Conservation (phyloP, 371 early-diverging fungal genomes). For the Funneliformis caledonium region DNA sequence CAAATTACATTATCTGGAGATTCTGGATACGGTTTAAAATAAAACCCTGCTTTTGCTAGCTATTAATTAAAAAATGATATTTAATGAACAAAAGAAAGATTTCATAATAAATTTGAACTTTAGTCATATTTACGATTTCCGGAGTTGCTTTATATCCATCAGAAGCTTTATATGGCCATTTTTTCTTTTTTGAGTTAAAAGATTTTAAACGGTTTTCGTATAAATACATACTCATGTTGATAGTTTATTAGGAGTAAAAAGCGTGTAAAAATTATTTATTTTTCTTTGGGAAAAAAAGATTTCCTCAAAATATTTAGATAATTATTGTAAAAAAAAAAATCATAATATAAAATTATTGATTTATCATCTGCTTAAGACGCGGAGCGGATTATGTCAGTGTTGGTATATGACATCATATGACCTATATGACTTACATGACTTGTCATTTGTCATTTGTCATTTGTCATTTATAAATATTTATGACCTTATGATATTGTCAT, state of each 20-base stretch:
- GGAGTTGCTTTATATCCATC: conserved; percentile 29
- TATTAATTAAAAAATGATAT: not conserved
- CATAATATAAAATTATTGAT: too few species aligned
- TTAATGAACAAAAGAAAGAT: not conserved
- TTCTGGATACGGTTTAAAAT: conserved; percentile 40
- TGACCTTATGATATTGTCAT: too few species aligned
- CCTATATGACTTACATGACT: too few species aligned
- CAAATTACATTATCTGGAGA: conserved; percentile 48
- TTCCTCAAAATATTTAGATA: too few species aligned
- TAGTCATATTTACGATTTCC: not conserved
- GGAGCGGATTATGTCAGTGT: too few species aligned
- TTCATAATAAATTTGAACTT: not conserved
- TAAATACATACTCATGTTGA: conserved; percentile 14
- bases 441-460: too few species aligned
- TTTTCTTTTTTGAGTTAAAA: not conserved
- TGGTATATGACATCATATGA: too few species aligned
- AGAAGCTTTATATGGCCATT: not conserved
- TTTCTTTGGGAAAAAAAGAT: too few species aligned
- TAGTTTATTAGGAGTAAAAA: not conserved
- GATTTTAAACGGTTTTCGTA: conserved; percentile 14
- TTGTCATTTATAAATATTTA: too few species aligned
- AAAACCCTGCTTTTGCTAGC: conserved; percentile 50
- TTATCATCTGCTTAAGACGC: too few species aligned
- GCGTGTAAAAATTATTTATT: not conserved
- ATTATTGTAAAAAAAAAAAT: too few species aligned